A percentile compares a stretch with the other conserved stretches of the same genome.
These are phyloP conservation scores for Sugiyamaella neomexicana DNA, from an alignment of 1,139 yeast genomes.

Conservation along the genomic window DNA sequence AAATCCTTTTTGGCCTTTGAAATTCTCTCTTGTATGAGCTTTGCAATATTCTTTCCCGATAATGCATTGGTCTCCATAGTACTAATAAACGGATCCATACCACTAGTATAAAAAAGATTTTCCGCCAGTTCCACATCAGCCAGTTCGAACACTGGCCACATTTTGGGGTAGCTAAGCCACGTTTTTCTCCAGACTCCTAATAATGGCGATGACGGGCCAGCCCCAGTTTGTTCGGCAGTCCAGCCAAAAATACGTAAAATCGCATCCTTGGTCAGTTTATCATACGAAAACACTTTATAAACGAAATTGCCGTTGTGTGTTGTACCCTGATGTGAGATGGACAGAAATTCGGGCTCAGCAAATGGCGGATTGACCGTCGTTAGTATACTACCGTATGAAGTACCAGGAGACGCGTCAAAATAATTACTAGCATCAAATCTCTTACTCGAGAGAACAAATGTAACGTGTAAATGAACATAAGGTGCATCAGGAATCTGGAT, in stretches of 20 bases:
- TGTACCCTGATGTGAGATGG: constrained; percentile 35
- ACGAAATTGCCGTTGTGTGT: constrained; percentile 36
- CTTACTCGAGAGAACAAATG: constrained; percentile 32
- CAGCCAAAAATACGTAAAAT: constrained; percentile 20
- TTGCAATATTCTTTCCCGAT: constrained; percentile 47
- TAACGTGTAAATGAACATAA: constrained; percentile 38
- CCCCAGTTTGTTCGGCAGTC: neutral
- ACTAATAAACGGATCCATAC: constrained; percentile 48
- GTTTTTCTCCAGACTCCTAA: constrained; percentile 18
- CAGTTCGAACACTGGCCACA: constrained; percentile 34
- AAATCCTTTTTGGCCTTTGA: neutral
- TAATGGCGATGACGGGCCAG: constrained; percentile 2
- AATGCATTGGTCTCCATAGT: constrained; percentile 54
- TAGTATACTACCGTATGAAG: constrained; percentile 33
- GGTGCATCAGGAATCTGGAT: constrained; percentile 30
- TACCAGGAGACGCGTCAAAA: constrained; percentile 24
- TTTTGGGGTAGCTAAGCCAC: constrained; percentile 34
- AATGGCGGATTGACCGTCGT: constrained; percentile 27
- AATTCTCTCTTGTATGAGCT: constrained; percentile 12
- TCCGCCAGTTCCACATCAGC: constrained; percentile 33
- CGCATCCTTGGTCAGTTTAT: constrained; percentile 29
- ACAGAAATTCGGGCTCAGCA: constrained; percentile 17
- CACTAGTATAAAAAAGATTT: constrained; percentile 44
- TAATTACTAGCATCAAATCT: constrained; percentile 23
- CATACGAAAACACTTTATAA: constrained; percentile 46